phyloP scores from a whole-genome alignment of 2,329 filamentous ascomycete genomes.

The Berkeleyomyces rouxiae region DNA sequence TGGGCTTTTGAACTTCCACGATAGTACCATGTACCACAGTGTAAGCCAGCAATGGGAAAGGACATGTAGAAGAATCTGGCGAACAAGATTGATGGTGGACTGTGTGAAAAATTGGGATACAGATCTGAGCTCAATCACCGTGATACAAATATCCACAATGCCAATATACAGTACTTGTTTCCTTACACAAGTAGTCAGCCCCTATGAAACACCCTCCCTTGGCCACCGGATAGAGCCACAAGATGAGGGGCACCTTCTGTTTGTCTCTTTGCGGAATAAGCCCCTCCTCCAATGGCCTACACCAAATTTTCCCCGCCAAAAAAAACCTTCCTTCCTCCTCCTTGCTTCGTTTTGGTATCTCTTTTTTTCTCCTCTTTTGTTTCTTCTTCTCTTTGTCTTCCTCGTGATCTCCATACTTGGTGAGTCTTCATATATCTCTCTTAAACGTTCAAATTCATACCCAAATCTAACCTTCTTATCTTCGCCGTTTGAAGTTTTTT shows the following conservation, averaged over 20 bases:
- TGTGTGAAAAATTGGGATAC: too few relatives aligned
- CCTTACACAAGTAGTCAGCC: too few relatives aligned
- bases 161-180: too few relatives aligned
- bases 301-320: conserved; percentile 5
- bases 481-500: neutral
- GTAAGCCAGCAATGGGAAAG: too few relatives aligned
- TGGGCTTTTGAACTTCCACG: too few relatives aligned
- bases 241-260: neutral
- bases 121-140: too few relatives aligned
- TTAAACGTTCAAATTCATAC: conserved; percentile 1
- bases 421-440: conserved; percentile 6
- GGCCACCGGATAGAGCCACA: neutral
- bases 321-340: conserved; percentile 6
- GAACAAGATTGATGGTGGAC: too few relatives aligned
- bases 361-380: conserved; percentile 7
- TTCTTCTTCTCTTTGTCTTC: conserved; percentile 16
- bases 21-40: too few relatives aligned
- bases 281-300: neutral
- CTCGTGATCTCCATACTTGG: conserved; percentile 13
- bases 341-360: conserved; percentile 13
- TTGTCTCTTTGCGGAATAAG: neutral
- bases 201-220: neutral
- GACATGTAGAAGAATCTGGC: too few relatives aligned
- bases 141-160: too few relatives aligned
- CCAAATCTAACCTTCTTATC: neutral